Evolutionary conservation across 495 filamentous ascomycete species (phyloP).

Genomic region (Bacidia rubella): DNA sequence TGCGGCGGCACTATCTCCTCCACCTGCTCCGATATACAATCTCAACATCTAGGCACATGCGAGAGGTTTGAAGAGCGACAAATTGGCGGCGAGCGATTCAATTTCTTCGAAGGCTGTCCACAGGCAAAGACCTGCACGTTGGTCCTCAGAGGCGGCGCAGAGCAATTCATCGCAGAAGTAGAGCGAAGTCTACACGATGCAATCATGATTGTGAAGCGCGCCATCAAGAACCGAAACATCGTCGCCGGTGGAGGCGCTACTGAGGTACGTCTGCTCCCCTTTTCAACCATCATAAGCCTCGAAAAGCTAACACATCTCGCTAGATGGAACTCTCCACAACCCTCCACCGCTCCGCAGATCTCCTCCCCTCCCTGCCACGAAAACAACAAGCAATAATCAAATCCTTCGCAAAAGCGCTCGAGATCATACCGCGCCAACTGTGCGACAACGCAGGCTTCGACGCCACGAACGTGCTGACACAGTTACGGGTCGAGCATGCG

Average conservation of each 20-base stretch:
- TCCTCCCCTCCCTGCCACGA: conserved; percentile 56
- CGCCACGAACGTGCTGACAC: conserved; percentile 92
- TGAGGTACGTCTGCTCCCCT: conserved; percentile 32
- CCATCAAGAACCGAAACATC: conserved; percentile 83
- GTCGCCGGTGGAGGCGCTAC: conserved; percentile 89
- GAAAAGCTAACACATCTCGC: neutral
- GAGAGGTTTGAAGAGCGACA: conserved; percentile 87
- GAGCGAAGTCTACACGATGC: conserved; percentile 95
- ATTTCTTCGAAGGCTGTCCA: conserved; percentile 94
- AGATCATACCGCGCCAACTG: conserved; percentile 90
- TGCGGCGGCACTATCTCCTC: conserved; percentile 87
- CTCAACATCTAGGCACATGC: conserved; percentile 83
- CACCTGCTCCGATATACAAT: conserved; percentile 89
- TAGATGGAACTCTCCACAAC: conserved; percentile 88
- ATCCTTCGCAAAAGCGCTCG: conserved; percentile 90
- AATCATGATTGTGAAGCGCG: conserved; percentile 98
- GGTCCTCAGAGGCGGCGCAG: conserved; percentile 85
- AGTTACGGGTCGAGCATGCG: conserved; percentile 77
- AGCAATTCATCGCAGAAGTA: conserved; percentile 98
- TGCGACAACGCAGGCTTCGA: conserved; percentile 99
- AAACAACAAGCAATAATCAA: conserved; percentile 98
- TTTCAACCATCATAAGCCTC: neutral
- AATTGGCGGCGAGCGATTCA: conserved; percentile 93
- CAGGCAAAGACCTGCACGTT: conserved; percentile 93
- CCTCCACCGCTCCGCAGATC: conserved; percentile 81